These are phyloP conservation scores for Oryza coarctata DNA, from an alignment of 176 grass and related monocot species.

Conservation along the genomic window DNA sequence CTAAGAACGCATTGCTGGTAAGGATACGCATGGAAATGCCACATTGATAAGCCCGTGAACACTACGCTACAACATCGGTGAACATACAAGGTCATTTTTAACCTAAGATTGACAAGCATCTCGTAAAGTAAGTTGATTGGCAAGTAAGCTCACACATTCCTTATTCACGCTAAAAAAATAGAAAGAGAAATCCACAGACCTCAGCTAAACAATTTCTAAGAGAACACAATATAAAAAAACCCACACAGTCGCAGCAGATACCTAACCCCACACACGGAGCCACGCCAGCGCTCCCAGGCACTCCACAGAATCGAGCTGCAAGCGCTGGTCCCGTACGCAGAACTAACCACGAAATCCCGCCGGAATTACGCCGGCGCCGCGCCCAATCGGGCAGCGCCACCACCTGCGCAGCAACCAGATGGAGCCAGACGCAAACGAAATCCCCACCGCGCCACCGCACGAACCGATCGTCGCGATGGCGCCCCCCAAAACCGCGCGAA, in stretches of 20 bases:
- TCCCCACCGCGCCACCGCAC: background rate
- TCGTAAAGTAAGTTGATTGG: background rate
- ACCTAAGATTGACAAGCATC: background rate
- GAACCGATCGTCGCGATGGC: background rate
- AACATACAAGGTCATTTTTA: background rate
- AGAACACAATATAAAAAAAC: background rate
- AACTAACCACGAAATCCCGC: background rate
- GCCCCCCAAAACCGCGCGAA: background rate
- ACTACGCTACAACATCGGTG: background rate
- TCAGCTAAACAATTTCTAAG: background rate
- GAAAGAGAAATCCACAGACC: background rate
- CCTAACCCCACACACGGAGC: background rate
- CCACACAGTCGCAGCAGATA: background rate
- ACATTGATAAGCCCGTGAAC: background rate
- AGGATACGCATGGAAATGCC: background rate
- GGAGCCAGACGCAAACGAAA: background rate
- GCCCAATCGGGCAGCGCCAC: background rate
- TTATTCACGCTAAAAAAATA: background rate
- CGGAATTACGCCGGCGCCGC: background rate
- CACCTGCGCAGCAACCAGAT: background rate
- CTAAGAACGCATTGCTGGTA: background rate
- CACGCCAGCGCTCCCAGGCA: background rate
- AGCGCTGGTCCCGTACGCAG: background rate
- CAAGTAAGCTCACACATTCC: background rate
- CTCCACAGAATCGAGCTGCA: constrained; percentile 9